Conservation (phyloP, 2,329 filamentous ascomycete genomes). For the Trichophyton rubrum region DNA sequence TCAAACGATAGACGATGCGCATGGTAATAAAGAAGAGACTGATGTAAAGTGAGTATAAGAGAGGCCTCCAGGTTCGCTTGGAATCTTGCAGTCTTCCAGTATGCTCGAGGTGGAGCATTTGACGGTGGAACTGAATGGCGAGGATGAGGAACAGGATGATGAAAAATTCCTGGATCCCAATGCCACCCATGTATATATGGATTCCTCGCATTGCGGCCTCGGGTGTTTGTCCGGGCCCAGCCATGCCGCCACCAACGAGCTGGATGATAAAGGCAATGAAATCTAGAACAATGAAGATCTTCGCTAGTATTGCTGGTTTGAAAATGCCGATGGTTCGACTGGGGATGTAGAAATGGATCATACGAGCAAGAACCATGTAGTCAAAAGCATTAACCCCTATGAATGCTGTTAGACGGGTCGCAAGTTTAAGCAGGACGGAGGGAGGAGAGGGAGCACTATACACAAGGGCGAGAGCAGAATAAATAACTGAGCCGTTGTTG, state of each 20-base stretch:
- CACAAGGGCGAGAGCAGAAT: conserved; percentile 27
- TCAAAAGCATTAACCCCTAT: conserved; percentile 34
- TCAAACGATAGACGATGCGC: conserved; percentile 46
- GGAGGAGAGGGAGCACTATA: conserved; percentile 33
- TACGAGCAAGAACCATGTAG: conserved; percentile 37
- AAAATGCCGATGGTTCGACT: conserved; percentile 26
- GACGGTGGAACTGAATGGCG: conserved; percentile 37
- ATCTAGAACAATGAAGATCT: conserved; percentile 33
- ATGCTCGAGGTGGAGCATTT: conserved; percentile 24
- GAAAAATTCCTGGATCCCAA: conserved; percentile 43
- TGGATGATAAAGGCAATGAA: conserved; percentile 21
- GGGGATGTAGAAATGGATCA: conserved; percentile 35
- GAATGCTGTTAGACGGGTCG: background rate
- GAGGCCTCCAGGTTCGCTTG: conserved; percentile 21
- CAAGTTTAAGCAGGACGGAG: background rate
- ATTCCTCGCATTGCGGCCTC: conserved; percentile 14
- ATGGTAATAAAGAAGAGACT: conserved; percentile 39
- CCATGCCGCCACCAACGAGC: conserved; percentile 10
- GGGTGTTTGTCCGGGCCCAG: conserved; percentile 15
- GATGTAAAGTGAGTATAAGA: conserved; percentile 41
- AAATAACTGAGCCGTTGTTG: conserved; percentile 26
- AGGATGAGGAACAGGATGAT: conserved; percentile 39
- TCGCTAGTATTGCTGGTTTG: conserved; percentile 26
- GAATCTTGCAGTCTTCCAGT: conserved; percentile 31
- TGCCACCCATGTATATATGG: conserved; percentile 24